phyloP scores from a whole-genome alignment of 148 eudicot species.

The Fagopyrum tataricum region DNA sequence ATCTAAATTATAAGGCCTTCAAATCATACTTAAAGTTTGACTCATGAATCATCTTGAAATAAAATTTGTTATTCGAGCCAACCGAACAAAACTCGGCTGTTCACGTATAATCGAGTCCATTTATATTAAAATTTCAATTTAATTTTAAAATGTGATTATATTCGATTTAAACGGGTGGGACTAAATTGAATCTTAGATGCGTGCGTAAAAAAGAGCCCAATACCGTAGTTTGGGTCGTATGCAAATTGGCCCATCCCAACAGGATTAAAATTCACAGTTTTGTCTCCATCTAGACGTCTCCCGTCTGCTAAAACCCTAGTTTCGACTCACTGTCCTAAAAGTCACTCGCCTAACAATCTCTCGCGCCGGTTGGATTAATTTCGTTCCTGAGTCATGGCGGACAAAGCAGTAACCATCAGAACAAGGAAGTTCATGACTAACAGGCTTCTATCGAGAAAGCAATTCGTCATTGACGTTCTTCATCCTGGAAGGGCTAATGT shows the following conservation, averaged over 20 bases:
- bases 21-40: no score
- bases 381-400: slow-evolving; percentile 41
- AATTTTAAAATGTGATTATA: no score
- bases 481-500: slow-evolving; percentile 86
- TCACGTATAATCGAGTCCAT: no score
- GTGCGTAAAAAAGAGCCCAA: no score
- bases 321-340: not conserved
- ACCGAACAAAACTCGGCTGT: no score
- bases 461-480: slow-evolving; percentile 77
- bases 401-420: slow-evolving; percentile 67
- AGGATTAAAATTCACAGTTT: not conserved
- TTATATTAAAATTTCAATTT: no score
- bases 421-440: slow-evolving; percentile 93
- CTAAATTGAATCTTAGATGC: no score
- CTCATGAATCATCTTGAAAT: no score
- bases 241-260: not conserved
- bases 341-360: not conserved
- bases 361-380: not conserved
- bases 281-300: not conserved
- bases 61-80: no score
- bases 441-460: slow-evolving; percentile 76
- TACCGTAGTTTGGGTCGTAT: not conserved
- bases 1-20: no score
- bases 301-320: not conserved
- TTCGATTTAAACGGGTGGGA: no score